phyloP scores from a whole-genome alignment of 371 early-diverging fungal genomes.

The Phascolomyces articulosus region DNA sequence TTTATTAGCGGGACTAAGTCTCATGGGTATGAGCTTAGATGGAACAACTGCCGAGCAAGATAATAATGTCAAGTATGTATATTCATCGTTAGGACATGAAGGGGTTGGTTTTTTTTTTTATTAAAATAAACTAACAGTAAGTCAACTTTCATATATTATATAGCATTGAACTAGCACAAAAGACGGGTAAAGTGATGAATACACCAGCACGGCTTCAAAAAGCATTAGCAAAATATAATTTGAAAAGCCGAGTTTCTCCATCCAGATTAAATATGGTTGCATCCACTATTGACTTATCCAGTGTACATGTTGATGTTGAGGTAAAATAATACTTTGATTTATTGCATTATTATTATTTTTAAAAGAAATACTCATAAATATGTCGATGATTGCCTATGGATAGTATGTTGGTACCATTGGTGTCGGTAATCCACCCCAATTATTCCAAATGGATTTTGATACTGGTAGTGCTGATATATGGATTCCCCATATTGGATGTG shows the following conservation, averaged over 20 bases:
- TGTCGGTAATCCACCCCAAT: constrained; percentile 59
- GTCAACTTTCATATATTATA: background rate
- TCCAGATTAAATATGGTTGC: constrained; percentile 15
- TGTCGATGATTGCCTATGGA: too few species aligned
- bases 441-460: constrained; percentile 56
- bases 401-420: constrained; percentile 56
- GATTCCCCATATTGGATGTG: constrained; percentile 44
- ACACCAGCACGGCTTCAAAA: constrained; percentile 31
- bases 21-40: background rate
- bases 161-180: constrained; percentile 28
- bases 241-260: constrained; percentile 19
- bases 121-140: too few species aligned
- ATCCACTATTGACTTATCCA: constrained; percentile 28
- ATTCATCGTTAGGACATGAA: too few species aligned
- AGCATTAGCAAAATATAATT: constrained; percentile 34
- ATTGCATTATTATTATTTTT: too few species aligned
- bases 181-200: constrained; percentile 25
- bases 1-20: background rate
- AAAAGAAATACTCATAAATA: too few species aligned
- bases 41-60: background rate
- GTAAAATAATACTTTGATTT: constrained; percentile 10
- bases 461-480: constrained; percentile 62
- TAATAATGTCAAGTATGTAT: background rate
- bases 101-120: too few species aligned
- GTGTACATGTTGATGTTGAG: constrained; percentile 42